Percentiles rank a stretch among this genome's conserved stretches.
These are phyloP conservation scores for Candolleomyces eurysporus DNA, from an alignment of 768 basidiomycete species.

Conservation along the genomic window DNA sequence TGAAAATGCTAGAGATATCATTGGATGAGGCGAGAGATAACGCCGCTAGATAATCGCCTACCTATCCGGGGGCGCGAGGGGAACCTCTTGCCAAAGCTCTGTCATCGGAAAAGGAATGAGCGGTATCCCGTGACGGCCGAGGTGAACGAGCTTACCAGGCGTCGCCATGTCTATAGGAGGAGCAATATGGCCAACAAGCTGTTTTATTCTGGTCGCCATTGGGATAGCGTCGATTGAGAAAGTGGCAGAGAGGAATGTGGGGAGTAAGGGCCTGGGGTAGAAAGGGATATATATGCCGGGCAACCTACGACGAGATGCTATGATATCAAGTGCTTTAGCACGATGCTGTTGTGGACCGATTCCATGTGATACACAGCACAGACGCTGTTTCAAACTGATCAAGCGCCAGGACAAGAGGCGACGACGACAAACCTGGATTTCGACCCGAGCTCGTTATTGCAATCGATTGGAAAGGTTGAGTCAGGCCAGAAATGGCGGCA, in stretches of 20 bases:
- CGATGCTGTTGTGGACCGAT: too few species aligned
- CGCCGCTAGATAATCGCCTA: slow-evolving; percentile 23
- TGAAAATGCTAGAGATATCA: slow-evolving; percentile 67
- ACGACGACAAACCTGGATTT: too few species aligned
- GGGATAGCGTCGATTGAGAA: slow-evolving; percentile 10
- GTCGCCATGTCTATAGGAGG: slow-evolving; percentile 40
- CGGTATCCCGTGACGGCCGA: slow-evolving; percentile 10
- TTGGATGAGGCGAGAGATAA: not conserved
- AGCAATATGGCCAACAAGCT: slow-evolving; percentile 54
- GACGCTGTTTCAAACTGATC: too few species aligned
- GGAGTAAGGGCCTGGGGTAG: not conserved
- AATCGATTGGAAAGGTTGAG: too few species aligned
- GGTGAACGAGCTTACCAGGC: slow-evolving; percentile 36
- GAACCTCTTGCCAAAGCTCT: slow-evolving; percentile 77
- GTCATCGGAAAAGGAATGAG: slow-evolving; percentile 14
- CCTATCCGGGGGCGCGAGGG: slow-evolving; percentile 86
- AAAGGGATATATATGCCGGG: not conserved
- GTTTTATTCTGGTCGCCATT: slow-evolving; percentile 61
- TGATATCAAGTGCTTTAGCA: slow-evolving; percentile 3
- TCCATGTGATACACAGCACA: not conserved
- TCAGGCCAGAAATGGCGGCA: too few species aligned
- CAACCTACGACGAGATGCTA: too few species aligned
- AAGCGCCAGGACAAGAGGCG: too few species aligned
- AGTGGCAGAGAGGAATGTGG: slow-evolving; percentile 1
- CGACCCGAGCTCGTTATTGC: too few species aligned